phyloP scores from a whole-genome alignment of 108 stramenopile species.

The Pseudonitzschia delicatissima region DNA sequence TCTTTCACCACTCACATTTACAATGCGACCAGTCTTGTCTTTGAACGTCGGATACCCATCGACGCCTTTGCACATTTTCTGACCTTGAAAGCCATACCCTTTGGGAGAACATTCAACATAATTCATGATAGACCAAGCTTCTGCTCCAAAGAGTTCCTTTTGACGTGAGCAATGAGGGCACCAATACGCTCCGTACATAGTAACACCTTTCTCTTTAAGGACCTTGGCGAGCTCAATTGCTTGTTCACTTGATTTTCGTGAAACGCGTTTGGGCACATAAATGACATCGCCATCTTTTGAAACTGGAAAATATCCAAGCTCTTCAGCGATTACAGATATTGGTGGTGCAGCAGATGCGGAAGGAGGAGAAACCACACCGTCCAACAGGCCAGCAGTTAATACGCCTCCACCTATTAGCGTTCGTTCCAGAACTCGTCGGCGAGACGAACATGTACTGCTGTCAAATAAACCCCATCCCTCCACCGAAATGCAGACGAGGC shows the following conservation, averaged over 20 bases:
- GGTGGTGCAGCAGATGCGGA: constrained; percentile 67
- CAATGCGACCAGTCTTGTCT: constrained; percentile 26
- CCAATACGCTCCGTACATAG: constrained; percentile 83
- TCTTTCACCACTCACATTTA: constrained; percentile 37
- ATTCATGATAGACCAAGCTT: constrained; percentile 62
- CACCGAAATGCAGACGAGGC: no score
- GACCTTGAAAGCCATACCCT: constrained; percentile 45
- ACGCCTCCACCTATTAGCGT: neutral
- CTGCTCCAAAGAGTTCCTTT: constrained; percentile 75
- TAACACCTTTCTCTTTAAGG: constrained; percentile 41
- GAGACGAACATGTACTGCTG: neutral
- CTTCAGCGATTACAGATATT: constrained; percentile 84
- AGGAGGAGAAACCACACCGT: neutral
- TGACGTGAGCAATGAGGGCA: constrained; percentile 87
- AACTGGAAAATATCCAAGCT: constrained; percentile 85
- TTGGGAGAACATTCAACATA: constrained; percentile 79
- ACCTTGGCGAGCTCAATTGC: constrained; percentile 59
- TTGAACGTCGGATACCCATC: constrained; percentile 78
- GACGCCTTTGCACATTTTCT: constrained; percentile 34
- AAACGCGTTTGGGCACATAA: constrained; percentile 68
- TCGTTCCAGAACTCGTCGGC: neutral
- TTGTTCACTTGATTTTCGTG: constrained; percentile 59
- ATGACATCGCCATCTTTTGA: constrained; percentile 51
- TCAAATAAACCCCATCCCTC: neutral
- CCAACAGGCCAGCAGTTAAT: neutral